phyloP scores from a whole-genome alignment of 306 rosid species.

The Comarum palustre region DNA sequence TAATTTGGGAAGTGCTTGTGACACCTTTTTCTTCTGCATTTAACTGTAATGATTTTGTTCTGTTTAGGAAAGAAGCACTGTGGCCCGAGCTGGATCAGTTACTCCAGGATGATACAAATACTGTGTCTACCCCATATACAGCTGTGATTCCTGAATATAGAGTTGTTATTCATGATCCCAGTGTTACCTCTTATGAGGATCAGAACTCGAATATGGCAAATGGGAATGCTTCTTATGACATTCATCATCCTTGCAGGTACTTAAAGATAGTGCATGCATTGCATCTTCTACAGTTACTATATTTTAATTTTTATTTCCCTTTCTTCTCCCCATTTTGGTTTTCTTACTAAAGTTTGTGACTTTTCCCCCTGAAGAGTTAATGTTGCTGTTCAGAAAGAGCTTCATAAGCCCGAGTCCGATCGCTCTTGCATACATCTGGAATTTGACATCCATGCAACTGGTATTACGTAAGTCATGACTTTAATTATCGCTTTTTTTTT shows the following conservation, averaged over 20 bases:
- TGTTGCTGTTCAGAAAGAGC: conserved; percentile 72
- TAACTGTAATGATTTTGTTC: conserved; percentile 7
- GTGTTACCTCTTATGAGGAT: conserved; percentile 31
- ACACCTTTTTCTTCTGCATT: conserved; percentile 13
- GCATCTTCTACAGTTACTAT: conserved; percentile 23
- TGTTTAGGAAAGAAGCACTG: conserved; percentile 66
- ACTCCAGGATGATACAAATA: conserved; percentile 65
- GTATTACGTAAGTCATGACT: conserved; percentile 49
- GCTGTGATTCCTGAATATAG: conserved; percentile 71
- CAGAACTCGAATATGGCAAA: conserved; percentile 43
- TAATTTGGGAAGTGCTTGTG: conserved; percentile 9
- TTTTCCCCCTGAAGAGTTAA: conserved; percentile 51
- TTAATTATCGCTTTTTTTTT: background rate
- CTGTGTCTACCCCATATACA: conserved; percentile 72
- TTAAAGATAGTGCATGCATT: conserved; percentile 22
- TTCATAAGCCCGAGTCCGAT: conserved; percentile 73
- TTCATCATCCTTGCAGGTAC: conserved; percentile 92
- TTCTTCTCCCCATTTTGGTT: background rate
- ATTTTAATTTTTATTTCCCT: background rate
- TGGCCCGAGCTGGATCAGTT: conserved; percentile 85
- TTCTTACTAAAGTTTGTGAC: background rate
- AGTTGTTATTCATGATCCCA: conserved; percentile 62
- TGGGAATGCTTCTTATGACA: conserved; percentile 60
- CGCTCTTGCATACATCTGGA: conserved; percentile 93
- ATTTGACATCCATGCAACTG: conserved; percentile 66